Conservation (phyloP, 306 rosid species). For the Arachis stenosperma region DNA sequence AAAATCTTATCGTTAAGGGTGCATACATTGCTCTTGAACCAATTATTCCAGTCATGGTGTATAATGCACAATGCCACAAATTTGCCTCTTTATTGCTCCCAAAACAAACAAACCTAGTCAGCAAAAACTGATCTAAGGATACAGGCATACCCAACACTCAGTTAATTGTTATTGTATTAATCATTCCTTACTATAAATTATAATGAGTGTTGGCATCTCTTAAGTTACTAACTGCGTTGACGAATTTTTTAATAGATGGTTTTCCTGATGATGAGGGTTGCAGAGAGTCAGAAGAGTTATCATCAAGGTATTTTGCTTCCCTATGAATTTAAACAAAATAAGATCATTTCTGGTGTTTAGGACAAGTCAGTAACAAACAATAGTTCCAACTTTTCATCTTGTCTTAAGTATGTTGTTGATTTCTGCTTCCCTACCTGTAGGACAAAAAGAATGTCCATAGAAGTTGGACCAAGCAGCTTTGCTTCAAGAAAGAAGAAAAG, state of each 20-base stretch:
- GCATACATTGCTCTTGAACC: no score
- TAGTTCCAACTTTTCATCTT: background rate
- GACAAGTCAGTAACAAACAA: background rate
- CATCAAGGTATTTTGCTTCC: conserved; percentile 54
- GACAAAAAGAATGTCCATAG: conserved; percentile 82
- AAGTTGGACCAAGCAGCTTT: conserved; percentile 88
- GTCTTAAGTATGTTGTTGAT: conserved; percentile 7
- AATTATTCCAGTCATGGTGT: no score
- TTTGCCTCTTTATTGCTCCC: no score
- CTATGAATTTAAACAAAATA: conserved; percentile 7
- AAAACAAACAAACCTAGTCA: no score
- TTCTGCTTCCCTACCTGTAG: conserved; percentile 49
- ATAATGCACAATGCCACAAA: no score
- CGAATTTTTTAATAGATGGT: conserved; percentile 38
- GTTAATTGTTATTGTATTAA: background rate
- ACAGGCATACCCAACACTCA: no score
- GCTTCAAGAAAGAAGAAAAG: conserved; percentile 92
- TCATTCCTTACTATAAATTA: conserved; percentile 1
- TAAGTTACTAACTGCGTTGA: conserved; percentile 23
- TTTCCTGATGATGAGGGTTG: conserved; percentile 50
- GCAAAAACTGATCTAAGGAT: no score
- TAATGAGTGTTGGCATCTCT: conserved; percentile 6
- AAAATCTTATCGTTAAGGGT: no score
- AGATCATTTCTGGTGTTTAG: background rate
- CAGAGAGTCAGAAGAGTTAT: conserved; percentile 68